Evolutionary conservation across 2,329 filamentous ascomycete species (phyloP).

Genomic region (Laburnicola sp.): DNA sequence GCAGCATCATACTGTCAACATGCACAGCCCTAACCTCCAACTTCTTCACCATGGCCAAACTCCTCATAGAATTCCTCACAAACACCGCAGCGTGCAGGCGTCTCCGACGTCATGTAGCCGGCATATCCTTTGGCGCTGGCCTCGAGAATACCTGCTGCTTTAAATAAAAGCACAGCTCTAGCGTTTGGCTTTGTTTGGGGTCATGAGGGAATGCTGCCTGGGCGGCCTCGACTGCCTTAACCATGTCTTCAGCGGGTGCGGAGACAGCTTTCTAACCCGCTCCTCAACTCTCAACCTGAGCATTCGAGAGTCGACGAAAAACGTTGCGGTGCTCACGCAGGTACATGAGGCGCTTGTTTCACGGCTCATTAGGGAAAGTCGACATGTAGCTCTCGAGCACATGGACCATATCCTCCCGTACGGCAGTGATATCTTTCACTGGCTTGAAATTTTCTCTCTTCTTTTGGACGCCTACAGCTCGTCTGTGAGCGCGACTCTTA

Average conservation of each 20-base stretch:
- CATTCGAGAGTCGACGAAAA: not conserved
- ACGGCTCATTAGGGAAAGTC: conserved; percentile 10
- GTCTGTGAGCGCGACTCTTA: conserved; percentile 58
- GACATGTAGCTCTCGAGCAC: conserved; percentile 27
- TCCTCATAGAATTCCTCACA: conserved; percentile 13
- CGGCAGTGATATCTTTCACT: conserved; percentile 1
- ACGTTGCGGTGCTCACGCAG: too few relatives aligned
- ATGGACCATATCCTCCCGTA: conserved; percentile 24
- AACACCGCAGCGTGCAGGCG: conserved; percentile 29
- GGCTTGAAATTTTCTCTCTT: conserved; percentile 25
- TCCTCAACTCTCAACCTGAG: conserved; percentile 42
- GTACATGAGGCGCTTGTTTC: not conserved
- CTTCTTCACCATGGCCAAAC: conserved; percentile 16
- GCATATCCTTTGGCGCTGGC: conserved; percentile 62
- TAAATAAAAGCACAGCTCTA: conserved; percentile 70
- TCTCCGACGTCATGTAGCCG: conserved; percentile 60
- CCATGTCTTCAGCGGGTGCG: conserved; percentile 58
- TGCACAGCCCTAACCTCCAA: conserved; percentile 22
- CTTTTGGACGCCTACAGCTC: conserved; percentile 36
- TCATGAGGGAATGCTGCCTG: conserved; percentile 69
- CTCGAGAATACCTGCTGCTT: conserved; percentile 65
- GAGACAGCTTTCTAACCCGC: conserved; percentile 56
- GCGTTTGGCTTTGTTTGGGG: conserved; percentile 58
- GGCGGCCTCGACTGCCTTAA: conserved; percentile 61
- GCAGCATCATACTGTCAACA: conserved; percentile 24